Evolutionary conservation across 139 green algal genomes (phyloP), one percentile per base, ranked within the genome.

Genomic region (Tetratostichococcus sp.): DNA sequence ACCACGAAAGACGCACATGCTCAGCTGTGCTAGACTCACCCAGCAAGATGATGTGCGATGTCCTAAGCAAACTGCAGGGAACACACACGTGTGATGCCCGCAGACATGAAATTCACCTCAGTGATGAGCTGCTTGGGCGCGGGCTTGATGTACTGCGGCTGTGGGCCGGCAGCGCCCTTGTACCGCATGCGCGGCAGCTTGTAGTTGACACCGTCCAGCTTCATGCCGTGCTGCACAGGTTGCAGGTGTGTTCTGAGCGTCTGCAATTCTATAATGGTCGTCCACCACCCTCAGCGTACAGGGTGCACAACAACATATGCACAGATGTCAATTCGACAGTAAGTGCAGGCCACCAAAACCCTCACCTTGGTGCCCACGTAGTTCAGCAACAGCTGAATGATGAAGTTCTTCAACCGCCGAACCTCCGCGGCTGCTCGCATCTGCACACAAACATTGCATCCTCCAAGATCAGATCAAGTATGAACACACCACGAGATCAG

Each of bases 121-220:
- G 67, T 35, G 31, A 71, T 71, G 31, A 71, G 67, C 31, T 50
- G 31, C 32, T 43, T 67, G 68, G 69, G 65, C 43, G 86, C 83
- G 5, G 73, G 32, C 0, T 79, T 75, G 28, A 89, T 84, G 35
- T 76, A 78, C 71, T 85, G 80, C 16, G 65, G 43, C 19, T 74
- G 65, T n/a, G 88, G 73, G 11, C 69, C 68, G 6, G 84, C 79
- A 26, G 50, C 19, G 1, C 90, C 90, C 76, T 94, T 94, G 86
- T 94, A 94, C 67, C 76, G 71, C 87, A 94, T 92, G 70, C 89
- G 90, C 43, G 90, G 90, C 80, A 94, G 84, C 78, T 93, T 93
- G 85, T 87, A 94, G 75, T 89, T 86, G 22, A 69, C 68, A 59
- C 39, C 26, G 50, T 91, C 80, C 67, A 94, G 80, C 70, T 84